Percentiles rank a stretch among this genome's conserved stretches.
phyloP scores from a whole-genome alignment of 306 rosid genomes.

The Cicer chorassanicum region DNA sequence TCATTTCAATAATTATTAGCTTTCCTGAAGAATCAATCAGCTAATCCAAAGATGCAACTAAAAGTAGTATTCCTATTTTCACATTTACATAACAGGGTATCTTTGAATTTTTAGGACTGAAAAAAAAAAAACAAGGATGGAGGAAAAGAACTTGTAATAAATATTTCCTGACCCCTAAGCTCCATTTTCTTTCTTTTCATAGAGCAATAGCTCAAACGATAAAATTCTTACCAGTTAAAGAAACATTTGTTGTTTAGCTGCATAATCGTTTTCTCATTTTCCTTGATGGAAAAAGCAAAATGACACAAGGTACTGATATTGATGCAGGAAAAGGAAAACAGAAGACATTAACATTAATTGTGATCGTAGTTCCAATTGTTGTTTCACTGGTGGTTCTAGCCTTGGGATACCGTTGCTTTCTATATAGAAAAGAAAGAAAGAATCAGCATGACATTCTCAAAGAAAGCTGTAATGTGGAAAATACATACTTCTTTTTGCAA shows the following conservation, averaged over 20 bases:
- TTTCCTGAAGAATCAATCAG: neutral
- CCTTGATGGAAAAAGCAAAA: neutral
- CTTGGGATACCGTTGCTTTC: conserved; percentile 32
- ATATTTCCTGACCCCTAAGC: neutral
- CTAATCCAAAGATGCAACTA: conserved; percentile 3
- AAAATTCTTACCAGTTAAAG: neutral
- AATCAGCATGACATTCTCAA: conserved; percentile 46
- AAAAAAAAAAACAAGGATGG: too few species aligned
- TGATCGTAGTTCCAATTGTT: conserved; percentile 27
- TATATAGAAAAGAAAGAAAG: conserved; percentile 31
- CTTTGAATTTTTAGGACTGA: too few species aligned
- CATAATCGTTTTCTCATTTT: neutral
- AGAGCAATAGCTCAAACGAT: conserved; percentile 27
- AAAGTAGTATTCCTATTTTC: neutral
- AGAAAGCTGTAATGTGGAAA: conserved; percentile 48
- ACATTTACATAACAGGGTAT: neutral
- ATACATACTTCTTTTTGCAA: neutral
- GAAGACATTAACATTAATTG: neutral
- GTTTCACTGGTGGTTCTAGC: conserved; percentile 41
- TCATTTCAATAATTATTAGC: neutral
- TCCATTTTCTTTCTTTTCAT: neutral
- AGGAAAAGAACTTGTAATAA: neutral
- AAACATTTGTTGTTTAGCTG: conserved; percentile 26
- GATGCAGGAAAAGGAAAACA: conserved; percentile 50
- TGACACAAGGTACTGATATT: conserved; percentile 24